Evolutionary conservation across 2,329 filamentous ascomycete species (phyloP).

Genomic region (Raffaelea ambrosiae): DNA sequence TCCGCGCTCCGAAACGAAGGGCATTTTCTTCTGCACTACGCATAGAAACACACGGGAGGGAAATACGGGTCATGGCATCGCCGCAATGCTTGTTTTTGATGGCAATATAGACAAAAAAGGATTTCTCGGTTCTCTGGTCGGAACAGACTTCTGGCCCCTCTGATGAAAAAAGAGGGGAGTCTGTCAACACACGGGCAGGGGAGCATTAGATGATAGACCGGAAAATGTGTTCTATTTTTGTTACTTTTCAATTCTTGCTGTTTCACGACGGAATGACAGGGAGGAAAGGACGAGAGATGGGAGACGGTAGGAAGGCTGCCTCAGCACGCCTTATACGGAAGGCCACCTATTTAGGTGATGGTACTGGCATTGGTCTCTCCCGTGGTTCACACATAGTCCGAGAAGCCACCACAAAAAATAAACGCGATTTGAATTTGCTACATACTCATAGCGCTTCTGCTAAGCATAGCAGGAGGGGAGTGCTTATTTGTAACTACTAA

Average conservation of each 20-base stretch:
- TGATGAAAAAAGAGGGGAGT: background rate
- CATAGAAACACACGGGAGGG: slow-evolving; percentile 6
- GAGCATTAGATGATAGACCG: slow-evolving; percentile 6
- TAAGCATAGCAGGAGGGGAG: too few relatives aligned
- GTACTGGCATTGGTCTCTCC: background rate
- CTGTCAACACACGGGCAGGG: background rate
- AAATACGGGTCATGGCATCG: slow-evolving; percentile 22
- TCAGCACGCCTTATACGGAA: background rate
- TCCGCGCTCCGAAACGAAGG: slow-evolving; percentile 20
- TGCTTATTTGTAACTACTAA: too few relatives aligned
- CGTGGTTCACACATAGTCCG: background rate
- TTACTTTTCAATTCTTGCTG: background rate
- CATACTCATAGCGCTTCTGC: too few relatives aligned
- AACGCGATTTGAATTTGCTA: too few relatives aligned
- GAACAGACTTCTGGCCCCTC: background rate
- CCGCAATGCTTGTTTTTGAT: slow-evolving; percentile 22
- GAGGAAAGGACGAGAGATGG: background rate
- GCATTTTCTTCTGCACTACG: slow-evolving; percentile 19
- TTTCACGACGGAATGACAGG: slow-evolving; percentile 6
- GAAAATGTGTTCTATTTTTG: background rate
- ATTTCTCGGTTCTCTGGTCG: slow-evolving; percentile 49
- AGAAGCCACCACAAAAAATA: background rate
- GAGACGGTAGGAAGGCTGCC: background rate
- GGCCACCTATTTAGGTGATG: background rate
- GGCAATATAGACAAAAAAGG: slow-evolving; percentile 55